Evolutionary conservation across 1,284 basidiomycete genomes (phyloP).

Genomic region (Pisolithus thermaeus): DNA sequence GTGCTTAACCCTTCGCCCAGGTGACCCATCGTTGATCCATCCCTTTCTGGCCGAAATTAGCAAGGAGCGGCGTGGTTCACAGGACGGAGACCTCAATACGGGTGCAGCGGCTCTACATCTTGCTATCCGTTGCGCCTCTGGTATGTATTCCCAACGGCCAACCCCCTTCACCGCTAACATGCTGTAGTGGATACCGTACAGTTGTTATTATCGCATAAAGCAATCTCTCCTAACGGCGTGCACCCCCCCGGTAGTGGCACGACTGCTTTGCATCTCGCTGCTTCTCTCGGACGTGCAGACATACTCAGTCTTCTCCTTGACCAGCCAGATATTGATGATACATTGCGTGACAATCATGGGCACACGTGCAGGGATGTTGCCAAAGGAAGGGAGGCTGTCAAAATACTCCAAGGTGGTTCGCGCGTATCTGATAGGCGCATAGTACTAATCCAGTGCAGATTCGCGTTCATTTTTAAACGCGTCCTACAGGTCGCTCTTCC

Average conservation of each 20-base stretch:
- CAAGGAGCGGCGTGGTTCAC: constrained; percentile 51
- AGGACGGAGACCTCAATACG: constrained; percentile 44
- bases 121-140: constrained; percentile 78
- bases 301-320: constrained; percentile 71
- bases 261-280: constrained; percentile 85
- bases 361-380: constrained; percentile 74
- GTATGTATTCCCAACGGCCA: constrained; percentile 39
- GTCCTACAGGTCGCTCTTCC: constrained; percentile 69
- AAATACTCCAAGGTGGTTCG: constrained; percentile 59
- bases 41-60: constrained; percentile 77
- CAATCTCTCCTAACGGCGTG: constrained; percentile 72
- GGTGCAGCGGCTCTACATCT: constrained; percentile 79
- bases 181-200: constrained; percentile 30
- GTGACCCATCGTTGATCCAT: constrained; percentile 75
- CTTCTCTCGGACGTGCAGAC: constrained; percentile 75
- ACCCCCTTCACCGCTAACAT: constrained; percentile 3
- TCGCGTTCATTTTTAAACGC: constrained; percentile 77
- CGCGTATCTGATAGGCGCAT: background rate
- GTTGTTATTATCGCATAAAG: constrained; percentile 68
- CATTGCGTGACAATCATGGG: constrained; percentile 65
- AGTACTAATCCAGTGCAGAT: constrained; percentile 42
- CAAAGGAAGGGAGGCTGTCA: constrained; percentile 65
- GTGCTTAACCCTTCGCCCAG: constrained; percentile 29
- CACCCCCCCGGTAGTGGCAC: constrained; percentile 68
- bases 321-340: constrained; percentile 80